Evolutionary conservation across 768 basidiomycete genomes (phyloP).

Genomic region (Hypholoma sublateritium): DNA sequence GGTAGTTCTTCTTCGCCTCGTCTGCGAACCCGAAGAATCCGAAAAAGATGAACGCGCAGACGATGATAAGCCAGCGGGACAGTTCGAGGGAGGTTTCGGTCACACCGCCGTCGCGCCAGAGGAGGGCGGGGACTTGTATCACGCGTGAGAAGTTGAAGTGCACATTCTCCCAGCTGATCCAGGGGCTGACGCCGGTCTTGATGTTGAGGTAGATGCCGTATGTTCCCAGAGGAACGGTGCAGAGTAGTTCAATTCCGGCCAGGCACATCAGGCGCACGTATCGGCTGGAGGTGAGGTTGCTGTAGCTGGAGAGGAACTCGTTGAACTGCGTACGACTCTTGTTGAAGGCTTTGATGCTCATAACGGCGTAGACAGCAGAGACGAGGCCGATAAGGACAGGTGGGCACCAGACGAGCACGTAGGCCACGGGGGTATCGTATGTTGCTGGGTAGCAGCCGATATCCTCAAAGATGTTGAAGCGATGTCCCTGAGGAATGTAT

Average conservation of each 20-base stretch:
- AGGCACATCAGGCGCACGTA: slow-evolving; percentile 62
- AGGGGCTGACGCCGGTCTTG: slow-evolving; percentile 34
- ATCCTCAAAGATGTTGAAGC: slow-evolving; percentile 59
- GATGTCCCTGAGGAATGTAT: slow-evolving; percentile 55
- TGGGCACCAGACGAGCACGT: slow-evolving; percentile 42
- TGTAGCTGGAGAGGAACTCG: slow-evolving; percentile 35
- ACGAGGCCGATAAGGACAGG: slow-evolving; percentile 41
- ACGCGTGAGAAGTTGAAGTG: slow-evolving; percentile 50
- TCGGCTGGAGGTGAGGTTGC: slow-evolving; percentile 43
- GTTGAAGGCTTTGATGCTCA: slow-evolving; percentile 42
- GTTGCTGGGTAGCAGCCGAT: slow-evolving; percentile 54
- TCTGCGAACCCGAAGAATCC: slow-evolving; percentile 65
- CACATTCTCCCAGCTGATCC: slow-evolving; percentile 49
- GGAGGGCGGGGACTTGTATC: slow-evolving; percentile 35
- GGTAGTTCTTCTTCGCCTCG: slow-evolving; percentile 58
- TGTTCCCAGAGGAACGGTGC: slow-evolving; percentile 44
- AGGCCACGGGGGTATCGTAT: slow-evolving; percentile 46
- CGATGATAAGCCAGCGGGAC: slow-evolving; percentile 45
- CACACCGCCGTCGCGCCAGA: slow-evolving; percentile 37
- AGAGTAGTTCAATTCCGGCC: slow-evolving; percentile 44
- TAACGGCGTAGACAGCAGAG: slow-evolving; percentile 36
- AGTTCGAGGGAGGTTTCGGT: slow-evolving; percentile 35
- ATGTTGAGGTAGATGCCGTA: slow-evolving; percentile 38
- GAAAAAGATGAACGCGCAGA: slow-evolving; percentile 60
- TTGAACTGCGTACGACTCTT: slow-evolving; percentile 42